Percentiles rank a stretch among this genome's conserved stretches.
Evolutionary conservation across 2,329 filamentous ascomycete species (phyloP).

Genomic region (Nakataea oryzae): DNA sequence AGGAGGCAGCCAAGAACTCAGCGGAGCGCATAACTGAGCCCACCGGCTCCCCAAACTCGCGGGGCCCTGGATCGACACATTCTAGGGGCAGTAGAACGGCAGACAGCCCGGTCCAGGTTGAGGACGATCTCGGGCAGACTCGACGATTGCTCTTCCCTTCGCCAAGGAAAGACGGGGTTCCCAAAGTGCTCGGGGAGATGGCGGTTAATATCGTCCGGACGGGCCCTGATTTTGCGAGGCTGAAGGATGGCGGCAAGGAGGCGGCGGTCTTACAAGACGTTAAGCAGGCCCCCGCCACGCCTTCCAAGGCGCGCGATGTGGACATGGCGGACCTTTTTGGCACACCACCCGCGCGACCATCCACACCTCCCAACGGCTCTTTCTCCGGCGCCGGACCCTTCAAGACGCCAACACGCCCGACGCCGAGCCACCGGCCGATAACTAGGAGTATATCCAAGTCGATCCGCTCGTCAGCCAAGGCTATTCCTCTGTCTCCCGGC

Average conservation of each 20-base stretch:
- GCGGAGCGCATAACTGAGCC: background rate
- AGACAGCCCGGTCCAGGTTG: conserved; percentile 44
- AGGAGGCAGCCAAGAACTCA: background rate
- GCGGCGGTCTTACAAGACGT: conserved; percentile 11
- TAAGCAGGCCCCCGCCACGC: conserved; percentile 34
- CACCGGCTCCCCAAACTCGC: conserved; percentile 16
- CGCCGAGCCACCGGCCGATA: conserved; percentile 48
- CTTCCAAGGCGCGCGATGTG: conserved; percentile 16
- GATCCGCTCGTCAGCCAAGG: conserved; percentile 32
- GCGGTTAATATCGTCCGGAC: conserved; percentile 41
- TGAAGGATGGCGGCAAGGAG: conserved; percentile 21
- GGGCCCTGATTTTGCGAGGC: conserved; percentile 11
- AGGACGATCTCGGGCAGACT: conserved; percentile 43
- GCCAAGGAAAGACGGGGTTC: conserved; percentile 53
- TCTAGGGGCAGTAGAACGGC: conserved; percentile 45
- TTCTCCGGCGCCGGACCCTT: conserved; percentile 34
- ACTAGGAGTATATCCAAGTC: conserved; percentile 51
- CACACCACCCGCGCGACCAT: conserved; percentile 37
- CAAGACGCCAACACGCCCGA: conserved; percentile 54
- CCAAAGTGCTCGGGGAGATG: conserved; percentile 51
- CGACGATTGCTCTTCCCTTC: conserved; percentile 69
- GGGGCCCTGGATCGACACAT: conserved; percentile 34
- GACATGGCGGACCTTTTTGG: conserved; percentile 53
- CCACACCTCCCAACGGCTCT: conserved; percentile 39
- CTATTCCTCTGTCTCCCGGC: conserved; percentile 27